Evolutionary conservation across 352 stramenopile genomes (phyloP).

Genomic region (Blastocystis sp.): DNA sequence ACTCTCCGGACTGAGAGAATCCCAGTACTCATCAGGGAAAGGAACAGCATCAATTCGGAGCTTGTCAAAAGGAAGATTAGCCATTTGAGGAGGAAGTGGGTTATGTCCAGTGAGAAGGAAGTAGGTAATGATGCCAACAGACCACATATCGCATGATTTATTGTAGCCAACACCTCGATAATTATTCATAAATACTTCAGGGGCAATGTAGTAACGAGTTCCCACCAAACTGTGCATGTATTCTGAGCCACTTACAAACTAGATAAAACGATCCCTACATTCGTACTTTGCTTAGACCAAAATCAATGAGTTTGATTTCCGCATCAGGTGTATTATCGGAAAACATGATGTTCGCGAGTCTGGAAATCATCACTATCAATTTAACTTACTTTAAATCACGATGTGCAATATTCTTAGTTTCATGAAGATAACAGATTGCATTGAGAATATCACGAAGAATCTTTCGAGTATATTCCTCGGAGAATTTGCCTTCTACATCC

Average conservation of each 20-base stretch:
- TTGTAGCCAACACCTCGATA: constrained; percentile 82
- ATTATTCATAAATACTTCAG: constrained; percentile 76
- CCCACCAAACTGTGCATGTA: constrained; percentile 72
- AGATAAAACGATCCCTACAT: background rate
- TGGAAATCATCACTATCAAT: constrained; percentile 72
- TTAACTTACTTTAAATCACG: constrained; percentile 50
- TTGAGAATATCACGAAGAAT: constrained; percentile 65
- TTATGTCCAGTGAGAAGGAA: constrained; percentile 64
- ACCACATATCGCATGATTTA: constrained; percentile 86
- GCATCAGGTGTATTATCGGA: constrained; percentile 72
- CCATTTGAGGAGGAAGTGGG: constrained; percentile 30
- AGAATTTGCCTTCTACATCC: constrained; percentile 71
- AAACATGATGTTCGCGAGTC: constrained; percentile 79
- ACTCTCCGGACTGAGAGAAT: constrained; percentile 10
- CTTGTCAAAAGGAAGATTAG: constrained; percentile 49
- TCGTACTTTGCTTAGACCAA: constrained; percentile 80
- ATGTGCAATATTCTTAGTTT: constrained; percentile 65
- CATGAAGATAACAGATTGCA: constrained; percentile 62
- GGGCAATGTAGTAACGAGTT: constrained; percentile 87
- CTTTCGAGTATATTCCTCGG: constrained; percentile 49
- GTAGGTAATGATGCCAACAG: constrained; percentile 86
- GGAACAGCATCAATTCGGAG: constrained; percentile 24
- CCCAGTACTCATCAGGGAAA: constrained; percentile 47
- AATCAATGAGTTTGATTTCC: constrained; percentile 79
- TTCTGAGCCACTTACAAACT: constrained; percentile 82